Base-by-base conservation (phyloP, 139 green algal species). In the Chlamydomonas asymmetrica region DNA sequence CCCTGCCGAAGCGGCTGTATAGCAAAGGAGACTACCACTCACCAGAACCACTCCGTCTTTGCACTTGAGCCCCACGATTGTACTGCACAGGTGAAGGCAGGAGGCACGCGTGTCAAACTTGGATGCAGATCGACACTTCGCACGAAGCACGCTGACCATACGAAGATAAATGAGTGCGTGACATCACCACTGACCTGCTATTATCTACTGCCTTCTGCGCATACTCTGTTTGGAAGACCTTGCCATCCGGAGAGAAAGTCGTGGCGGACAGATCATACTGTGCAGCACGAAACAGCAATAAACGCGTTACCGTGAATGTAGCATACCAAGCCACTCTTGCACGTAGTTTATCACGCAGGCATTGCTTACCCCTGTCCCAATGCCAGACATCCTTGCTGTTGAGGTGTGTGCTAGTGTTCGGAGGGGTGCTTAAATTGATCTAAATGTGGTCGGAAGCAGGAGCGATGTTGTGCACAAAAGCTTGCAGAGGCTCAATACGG, bases 171-270 rank as follows among this genome's bases (percentile, higher is more conserved):
- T 39, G 23, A 13, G n/a, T 39, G 23, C 18, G 59, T 22, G n/a
- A 31, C 59, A 65, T 20, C 13, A 72, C 27, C n/a, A 38, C 90
- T 27, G 76, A 97, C 94, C 95, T 94, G 83, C 91, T 93, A 82
- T 93, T 98, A 83, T 99, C 97, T 29, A 99, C 92, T n/a, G 97
- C 95, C 66, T 99, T 99, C 62, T 95, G 88, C 3, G 97, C 97
- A 82, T 99, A 99, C 68, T 99, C 97, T 37, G 91, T 96, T 78
- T 99, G 97, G 75, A 99, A 99, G 1, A 99, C 88, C 31, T 94
- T 91, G 20, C 97, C 97, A 78, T 99, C 97, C 8, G 97, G 97
- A 4, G 91, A 97, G 71, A 97, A 99, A 13, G 97, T 99, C 38
- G 94, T 96, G 34, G 92, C 82, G 13, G 92, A 97, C 20, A 98